phyloP scores from a whole-genome alignment of 345 rosid genomes.

The Ailanthus altissimus region DNA sequence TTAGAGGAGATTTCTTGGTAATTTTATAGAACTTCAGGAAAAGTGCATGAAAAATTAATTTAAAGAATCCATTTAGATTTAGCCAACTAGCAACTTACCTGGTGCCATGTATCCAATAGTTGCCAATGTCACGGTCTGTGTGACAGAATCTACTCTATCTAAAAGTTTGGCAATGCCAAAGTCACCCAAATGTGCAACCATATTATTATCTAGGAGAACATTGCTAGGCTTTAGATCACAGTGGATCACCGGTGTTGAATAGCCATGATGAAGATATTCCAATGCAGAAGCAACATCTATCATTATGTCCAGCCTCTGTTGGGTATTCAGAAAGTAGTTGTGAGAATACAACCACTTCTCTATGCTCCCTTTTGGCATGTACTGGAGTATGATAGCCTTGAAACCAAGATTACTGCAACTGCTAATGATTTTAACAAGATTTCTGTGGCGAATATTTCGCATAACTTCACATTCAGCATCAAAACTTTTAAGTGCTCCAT shows the following conservation, averaged over 20 bases:
- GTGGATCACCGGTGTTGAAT: neutral
- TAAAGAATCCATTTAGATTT: neutral
- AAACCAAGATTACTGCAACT: neutral
- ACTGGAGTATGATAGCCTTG: neutral
- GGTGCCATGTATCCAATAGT: neutral
- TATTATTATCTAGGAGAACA: neutral
- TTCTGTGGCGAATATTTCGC: neutral
- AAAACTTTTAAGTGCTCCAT: neutral
- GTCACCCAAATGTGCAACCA: neutral
- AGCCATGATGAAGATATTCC: constrained; percentile 15
- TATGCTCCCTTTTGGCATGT: neutral
- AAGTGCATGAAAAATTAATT: too few species aligned
- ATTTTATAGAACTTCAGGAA: too few species aligned
- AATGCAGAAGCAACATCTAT: constrained; percentile 19
- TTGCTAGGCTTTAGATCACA: neutral
- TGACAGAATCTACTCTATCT: neutral
- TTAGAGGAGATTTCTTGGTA: too few species aligned
- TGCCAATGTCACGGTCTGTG: neutral
- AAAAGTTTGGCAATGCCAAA: neutral
- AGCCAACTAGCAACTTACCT: neutral
- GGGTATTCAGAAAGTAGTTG: neutral
- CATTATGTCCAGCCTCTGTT: constrained; percentile 5
- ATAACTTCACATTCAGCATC: neutral
- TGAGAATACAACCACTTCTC: neutral
- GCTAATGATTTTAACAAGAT: neutral